These are phyloP conservation scores for Astrephomene gubernaculifera DNA, from an alignment of 139 green algal species.

Conservation along the genomic window DNA sequence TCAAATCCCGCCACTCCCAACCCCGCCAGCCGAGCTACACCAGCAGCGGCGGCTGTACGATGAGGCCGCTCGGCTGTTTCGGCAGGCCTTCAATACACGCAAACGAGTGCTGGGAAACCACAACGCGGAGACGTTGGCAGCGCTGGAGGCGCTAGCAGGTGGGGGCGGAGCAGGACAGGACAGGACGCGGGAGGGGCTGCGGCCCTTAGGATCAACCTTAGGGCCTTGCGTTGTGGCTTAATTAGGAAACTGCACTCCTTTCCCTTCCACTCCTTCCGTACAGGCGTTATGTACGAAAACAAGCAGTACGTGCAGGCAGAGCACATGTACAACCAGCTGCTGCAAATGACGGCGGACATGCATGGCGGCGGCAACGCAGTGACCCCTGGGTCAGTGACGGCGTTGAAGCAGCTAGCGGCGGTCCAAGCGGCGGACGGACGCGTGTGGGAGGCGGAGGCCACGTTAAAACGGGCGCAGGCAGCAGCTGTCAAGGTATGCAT, in stretches of 20 bases:
- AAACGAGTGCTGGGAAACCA: conserved; percentile 14
- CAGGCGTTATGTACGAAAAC: conserved; percentile 13
- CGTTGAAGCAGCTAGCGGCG: not conserved
- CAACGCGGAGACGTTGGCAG: not conserved
- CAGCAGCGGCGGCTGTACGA: conserved; percentile 17
- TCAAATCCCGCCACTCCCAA: too few species aligned
- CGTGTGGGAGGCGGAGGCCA: conserved; percentile 26
- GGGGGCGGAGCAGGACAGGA: not conserved
- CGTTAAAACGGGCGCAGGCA: not conserved
- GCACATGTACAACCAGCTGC: conserved; percentile 8
- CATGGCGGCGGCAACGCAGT: not conserved
- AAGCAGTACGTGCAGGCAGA: conserved; percentile 1
- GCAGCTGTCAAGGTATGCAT: conserved; percentile 6
- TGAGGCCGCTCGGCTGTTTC: conserved; percentile 21
- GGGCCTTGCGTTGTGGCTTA: too few species aligned
- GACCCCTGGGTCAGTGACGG: not conserved
- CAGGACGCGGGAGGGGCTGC: too few species aligned
- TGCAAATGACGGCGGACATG: conserved; percentile 4
- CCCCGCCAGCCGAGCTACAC: conserved; percentile 33
- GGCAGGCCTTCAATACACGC: not conserved
- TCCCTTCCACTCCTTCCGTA: not conserved
- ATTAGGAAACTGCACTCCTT: not conserved
- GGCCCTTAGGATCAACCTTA: too few species aligned
- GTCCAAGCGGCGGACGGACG: conserved; percentile 31
- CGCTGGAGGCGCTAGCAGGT: conserved; percentile 20